These are phyloP conservation scores for Vigna nakashimae DNA, from an alignment of 306 rosid genomes.

Conservation along the genomic window DNA sequence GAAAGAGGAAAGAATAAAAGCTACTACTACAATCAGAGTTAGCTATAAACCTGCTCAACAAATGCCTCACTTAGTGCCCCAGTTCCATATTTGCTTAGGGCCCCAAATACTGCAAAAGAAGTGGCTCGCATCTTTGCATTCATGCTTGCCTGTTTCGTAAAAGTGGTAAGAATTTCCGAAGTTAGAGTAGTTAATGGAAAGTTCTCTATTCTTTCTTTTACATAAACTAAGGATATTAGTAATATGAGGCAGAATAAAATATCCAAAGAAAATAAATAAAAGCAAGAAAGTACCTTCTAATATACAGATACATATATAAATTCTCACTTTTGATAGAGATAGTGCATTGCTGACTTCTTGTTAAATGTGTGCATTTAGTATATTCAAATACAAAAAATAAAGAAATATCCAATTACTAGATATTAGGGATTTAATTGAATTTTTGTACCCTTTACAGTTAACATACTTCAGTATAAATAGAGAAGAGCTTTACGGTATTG, in stretches of 20 bases:
- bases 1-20: background rate
- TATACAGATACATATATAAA: constrained; percentile 4
- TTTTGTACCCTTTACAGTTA: too few species aligned
- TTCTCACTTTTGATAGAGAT: background rate
- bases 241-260: constrained; percentile 33
- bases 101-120: constrained; percentile 95
- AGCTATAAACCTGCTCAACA: constrained; percentile 84
- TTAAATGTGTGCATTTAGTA: background rate
- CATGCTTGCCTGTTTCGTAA: constrained; percentile 64
- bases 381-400: too few species aligned
- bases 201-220: background rate
- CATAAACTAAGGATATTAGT: constrained; percentile 1
- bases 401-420: too few species aligned
- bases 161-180: constrained; percentile 21
- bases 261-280: background rate
- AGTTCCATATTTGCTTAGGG: constrained; percentile 71
- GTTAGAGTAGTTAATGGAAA: background rate
- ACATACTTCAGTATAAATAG: too few species aligned
- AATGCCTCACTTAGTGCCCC: constrained; percentile 78
- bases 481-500: too few species aligned
- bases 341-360: background rate
- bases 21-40: constrained; percentile 10
- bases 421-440: too few species aligned
- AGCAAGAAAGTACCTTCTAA: constrained; percentile 10
- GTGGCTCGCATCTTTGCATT: constrained; percentile 80